phyloP scores from a whole-genome alignment of 305 asterid genomes.

The Fraxinus angustifolia region DNA sequence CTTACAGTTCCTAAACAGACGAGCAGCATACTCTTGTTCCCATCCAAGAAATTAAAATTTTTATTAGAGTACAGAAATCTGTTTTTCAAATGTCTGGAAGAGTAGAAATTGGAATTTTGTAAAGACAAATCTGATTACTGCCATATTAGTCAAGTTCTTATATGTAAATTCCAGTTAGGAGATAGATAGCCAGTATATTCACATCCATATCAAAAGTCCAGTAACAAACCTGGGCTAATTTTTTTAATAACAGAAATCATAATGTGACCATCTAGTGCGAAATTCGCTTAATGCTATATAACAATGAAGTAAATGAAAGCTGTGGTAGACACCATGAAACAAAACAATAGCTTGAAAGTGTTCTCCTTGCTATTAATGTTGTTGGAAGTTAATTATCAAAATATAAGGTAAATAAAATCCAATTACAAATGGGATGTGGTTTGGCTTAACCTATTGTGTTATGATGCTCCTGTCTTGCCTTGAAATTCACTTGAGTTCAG shows the following conservation, averaged over 20 bases:
- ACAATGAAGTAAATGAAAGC: neutral
- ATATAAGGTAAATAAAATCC: neutral
- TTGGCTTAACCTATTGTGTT: neutral
- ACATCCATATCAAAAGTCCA: neutral
- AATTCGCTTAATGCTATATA: neutral
- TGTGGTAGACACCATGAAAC: neutral
- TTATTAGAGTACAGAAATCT: neutral
- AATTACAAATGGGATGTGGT: neutral
- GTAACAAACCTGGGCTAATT: neutral
- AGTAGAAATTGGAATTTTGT: neutral
- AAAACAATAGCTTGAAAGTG: neutral
- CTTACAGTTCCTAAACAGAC: neutral
- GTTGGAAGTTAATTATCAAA: neutral
- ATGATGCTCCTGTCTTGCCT: neutral
- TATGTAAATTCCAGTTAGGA: neutral
- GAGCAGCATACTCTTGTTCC: neutral
- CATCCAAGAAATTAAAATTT: neutral
- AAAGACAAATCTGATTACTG: neutral
- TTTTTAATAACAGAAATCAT: neutral
- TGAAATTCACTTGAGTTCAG: neutral
- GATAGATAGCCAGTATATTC: neutral
- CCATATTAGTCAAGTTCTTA: neutral
- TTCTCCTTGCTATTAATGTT: neutral
- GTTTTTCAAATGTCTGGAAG: conserved; percentile 1
- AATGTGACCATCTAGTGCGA: neutral